These are phyloP conservation scores for Trichoderma sp. DNA, from an alignment of 2,329 filamentous ascomycete genomes.

Conservation along the genomic window DNA sequence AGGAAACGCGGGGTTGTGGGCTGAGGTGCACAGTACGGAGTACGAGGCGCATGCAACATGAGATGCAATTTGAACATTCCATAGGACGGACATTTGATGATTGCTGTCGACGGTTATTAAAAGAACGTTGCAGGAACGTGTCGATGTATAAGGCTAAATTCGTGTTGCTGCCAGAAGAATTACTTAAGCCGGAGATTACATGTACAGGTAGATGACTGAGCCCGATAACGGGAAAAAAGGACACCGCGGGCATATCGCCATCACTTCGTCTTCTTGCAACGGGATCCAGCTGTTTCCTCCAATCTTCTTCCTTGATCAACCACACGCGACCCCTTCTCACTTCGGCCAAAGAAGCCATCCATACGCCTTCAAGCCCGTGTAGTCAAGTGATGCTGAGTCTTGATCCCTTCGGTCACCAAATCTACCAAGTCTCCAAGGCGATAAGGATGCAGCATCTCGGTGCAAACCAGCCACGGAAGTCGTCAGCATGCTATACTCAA, in stretches of 20 bases:
- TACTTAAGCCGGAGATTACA: background rate
- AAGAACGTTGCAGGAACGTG: background rate
- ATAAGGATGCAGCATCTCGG: background rate
- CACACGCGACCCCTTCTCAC: background rate
- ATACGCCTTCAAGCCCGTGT: background rate
- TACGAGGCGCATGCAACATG: too few relatives aligned
- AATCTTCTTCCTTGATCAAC: background rate
- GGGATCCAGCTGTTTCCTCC: too few relatives aligned
- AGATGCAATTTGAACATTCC: too few relatives aligned
- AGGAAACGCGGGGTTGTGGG: background rate
- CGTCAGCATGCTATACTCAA: background rate
- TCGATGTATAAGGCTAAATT: too few relatives aligned
- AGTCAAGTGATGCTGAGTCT: background rate
- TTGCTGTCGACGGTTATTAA: too few relatives aligned
- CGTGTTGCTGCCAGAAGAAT: background rate
- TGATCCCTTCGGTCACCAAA: background rate
- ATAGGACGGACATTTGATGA: too few relatives aligned
- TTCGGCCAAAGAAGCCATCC: background rate
- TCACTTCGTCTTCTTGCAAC: background rate
- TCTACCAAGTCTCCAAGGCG: background rate
- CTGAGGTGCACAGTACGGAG: background rate
- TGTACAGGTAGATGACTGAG: too few relatives aligned
- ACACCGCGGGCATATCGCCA: background rate
- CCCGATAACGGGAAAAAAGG: background rate
- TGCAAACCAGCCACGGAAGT: background rate